Base-by-base conservation (phyloP, 2,329 filamentous ascomycete species). In the Diaporthe nobilis region DNA sequence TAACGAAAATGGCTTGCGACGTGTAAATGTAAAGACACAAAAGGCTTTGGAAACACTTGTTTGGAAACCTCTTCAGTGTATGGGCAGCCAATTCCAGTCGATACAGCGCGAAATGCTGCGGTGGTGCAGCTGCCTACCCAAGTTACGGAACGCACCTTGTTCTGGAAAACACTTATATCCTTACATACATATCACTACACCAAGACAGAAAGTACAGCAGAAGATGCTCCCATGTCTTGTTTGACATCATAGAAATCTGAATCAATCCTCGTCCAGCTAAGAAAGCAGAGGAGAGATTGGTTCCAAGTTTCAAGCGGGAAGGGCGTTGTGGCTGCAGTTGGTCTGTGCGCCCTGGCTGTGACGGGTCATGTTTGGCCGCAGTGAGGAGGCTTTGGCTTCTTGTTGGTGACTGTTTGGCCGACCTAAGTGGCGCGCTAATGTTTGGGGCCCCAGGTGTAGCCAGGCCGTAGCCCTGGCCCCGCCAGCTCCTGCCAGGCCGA, bases 321-420 rank as follows among this genome's bases (percentile, higher is more conserved):
- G 12, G 53, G 53, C 53, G 53, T 34, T 7, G 15, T 57, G 53
- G 53, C 28, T 31, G 28, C 28, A 57, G 25, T 4, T 57, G 15
- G 22, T 51, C 49, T 51, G 49, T 51, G 49, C 49, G 22, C 22
- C 22, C 22, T 22, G 9, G 9, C 49, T 51, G 49, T 51, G 47
- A 51, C 49, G 49, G 22, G 49, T 10, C 22, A 25, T 25, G 22
- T 49, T 13, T 51, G 22, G 49, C 22, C n/a, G 49, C 3, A 51
- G 49, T 25, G 49, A 25, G 49, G 51, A 25, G 49, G 51, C 51
- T 53, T 53, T 53, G n/a, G 51, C 51, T 53, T 53, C 3, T 28
- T 57, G 55, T 22, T 58, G 55, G 55, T 60, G 57, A 60, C 57
- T 60, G 57, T 39, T n/a, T 67, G 61, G 61, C 61, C 61, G 61